These are phyloP conservation scores for Earliella scabrosa DNA, from an alignment of 1,284 basidiomycete genomes.

Conservation along the genomic window DNA sequence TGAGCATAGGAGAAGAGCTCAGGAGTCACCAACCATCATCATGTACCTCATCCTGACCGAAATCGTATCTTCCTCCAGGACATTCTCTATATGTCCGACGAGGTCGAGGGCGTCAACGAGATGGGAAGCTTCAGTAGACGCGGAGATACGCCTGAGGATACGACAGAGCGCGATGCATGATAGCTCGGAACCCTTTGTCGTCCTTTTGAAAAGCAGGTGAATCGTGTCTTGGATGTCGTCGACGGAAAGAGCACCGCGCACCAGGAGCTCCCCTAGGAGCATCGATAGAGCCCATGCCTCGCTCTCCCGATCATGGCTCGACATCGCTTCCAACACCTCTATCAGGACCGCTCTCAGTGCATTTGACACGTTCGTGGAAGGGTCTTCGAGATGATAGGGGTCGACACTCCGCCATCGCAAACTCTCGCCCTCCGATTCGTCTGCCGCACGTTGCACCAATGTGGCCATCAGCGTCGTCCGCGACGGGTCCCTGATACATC, in stretches of 20 bases:
- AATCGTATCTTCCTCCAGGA: conserved; percentile 30
- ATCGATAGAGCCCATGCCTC: conserved; percentile 14
- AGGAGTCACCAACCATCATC: conserved; percentile 37
- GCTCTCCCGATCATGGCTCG: neutral
- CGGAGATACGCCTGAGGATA: conserved; percentile 27
- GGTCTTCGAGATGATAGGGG: conserved; percentile 29
- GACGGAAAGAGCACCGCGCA: conserved; percentile 26
- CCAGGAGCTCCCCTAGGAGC: conserved; percentile 33
- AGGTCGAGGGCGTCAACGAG: conserved; percentile 26
- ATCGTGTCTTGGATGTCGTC: conserved; percentile 30
- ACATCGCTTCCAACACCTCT: conserved; percentile 17
- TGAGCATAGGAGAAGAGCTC: no score
- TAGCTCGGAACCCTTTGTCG: conserved; percentile 21
- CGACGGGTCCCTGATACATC: conserved; percentile 23
- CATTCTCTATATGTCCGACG: conserved; percentile 20
- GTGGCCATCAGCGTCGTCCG: conserved; percentile 26
- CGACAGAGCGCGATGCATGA: conserved; percentile 25
- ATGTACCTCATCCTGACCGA: conserved; percentile 31
- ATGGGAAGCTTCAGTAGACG: conserved; percentile 29
- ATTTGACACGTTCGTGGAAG: conserved; percentile 27
- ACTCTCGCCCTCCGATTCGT: conserved; percentile 33
- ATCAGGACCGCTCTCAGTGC: conserved; percentile 19
- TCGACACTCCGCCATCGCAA: conserved; percentile 34
- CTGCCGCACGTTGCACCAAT: conserved; percentile 30
- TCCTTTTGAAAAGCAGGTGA: conserved; percentile 21